These are phyloP conservation scores for Lecanicillium sp. DNA, from an alignment of 2,329 filamentous ascomycete species.

Conservation along the genomic window DNA sequence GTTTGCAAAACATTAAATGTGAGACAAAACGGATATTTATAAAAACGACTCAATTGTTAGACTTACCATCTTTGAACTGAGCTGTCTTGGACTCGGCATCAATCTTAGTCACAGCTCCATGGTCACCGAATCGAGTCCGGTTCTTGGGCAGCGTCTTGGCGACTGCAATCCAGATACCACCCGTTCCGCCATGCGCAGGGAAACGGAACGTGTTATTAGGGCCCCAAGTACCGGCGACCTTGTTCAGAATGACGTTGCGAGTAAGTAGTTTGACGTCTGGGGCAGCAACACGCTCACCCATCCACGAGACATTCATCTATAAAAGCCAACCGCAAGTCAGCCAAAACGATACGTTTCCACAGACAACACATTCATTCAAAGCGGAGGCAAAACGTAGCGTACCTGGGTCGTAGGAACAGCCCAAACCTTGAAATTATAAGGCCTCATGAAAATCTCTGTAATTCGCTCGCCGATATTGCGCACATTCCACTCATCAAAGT, in stretches of 20 bases:
- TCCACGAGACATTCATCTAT: conserved; percentile 92
- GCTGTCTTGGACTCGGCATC: conserved; percentile 72
- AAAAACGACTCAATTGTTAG: neutral
- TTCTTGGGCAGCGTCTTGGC: conserved; percentile 76
- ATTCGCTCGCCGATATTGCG: conserved; percentile 76
- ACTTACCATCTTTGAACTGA: conserved; percentile 59
- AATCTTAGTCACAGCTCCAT: conserved; percentile 69
- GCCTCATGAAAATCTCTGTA: conserved; percentile 87
- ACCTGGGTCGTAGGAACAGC: conserved; percentile 88
- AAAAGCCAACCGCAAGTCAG: neutral
- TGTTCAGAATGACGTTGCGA: conserved; percentile 80
- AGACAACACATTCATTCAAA: neutral
- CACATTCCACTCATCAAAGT: conserved; percentile 92
- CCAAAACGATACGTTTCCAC: neutral
- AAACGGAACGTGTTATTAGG: conserved; percentile 93
- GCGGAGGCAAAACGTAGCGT: conserved; percentile 20
- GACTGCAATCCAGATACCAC: conserved; percentile 92
- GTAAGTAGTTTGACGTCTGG: conserved; percentile 83
- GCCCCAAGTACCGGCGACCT: conserved; percentile 86
- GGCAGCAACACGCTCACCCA: conserved; percentile 87
- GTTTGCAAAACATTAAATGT: neutral
- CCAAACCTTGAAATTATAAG: conserved; percentile 98
- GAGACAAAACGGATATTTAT: neutral
- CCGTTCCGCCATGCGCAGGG: conserved; percentile 80
- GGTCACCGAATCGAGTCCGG: conserved; percentile 74